Percentiles rank a stretch among this genome's conserved stretches.
Conservation (phyloP, 305 asterid genomes). For the Striga hermonthica region DNA sequence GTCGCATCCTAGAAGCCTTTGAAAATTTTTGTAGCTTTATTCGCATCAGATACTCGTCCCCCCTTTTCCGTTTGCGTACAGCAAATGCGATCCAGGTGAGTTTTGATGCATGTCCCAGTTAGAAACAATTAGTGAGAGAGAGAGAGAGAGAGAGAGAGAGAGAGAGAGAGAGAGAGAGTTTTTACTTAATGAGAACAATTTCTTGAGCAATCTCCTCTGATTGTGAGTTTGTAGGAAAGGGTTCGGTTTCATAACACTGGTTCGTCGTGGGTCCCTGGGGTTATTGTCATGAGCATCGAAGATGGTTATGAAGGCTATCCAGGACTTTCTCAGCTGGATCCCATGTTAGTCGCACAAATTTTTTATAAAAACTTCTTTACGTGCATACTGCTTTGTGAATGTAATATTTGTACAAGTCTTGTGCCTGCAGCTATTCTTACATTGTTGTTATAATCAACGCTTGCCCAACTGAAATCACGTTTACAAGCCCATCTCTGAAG, state of each 20-base stretch:
- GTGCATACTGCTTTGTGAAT: slow-evolving; percentile 21
- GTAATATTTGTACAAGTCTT: slow-evolving; percentile 18
- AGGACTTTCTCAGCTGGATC: slow-evolving; percentile 71
- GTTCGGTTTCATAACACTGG: slow-evolving; percentile 78
- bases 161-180: no score
- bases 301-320: slow-evolving; percentile 75
- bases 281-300: slow-evolving; percentile 78
- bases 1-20: slow-evolving; percentile 75
- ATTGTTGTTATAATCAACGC: slow-evolving; percentile 59
- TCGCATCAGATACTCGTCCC: slow-evolving; percentile 86
- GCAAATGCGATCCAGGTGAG: slow-evolving; percentile 73
- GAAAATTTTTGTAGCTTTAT: slow-evolving; percentile 60
- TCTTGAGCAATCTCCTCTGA: background rate
- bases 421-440: slow-evolving; percentile 60
- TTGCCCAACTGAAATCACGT: slow-evolving; percentile 53
- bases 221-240: slow-evolving; percentile 49
- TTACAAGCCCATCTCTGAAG: slow-evolving; percentile 47
- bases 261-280: slow-evolving; percentile 71
- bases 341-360: slow-evolving; percentile 44
- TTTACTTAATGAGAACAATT: no score
- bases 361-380: slow-evolving; percentile 20
- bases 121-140: no score
- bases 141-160: no score
- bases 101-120: background rate
- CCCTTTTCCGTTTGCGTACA: slow-evolving; percentile 78